Evolutionary conservation across 495 filamentous ascomycete species (phyloP).

Genomic region (Daldinia caldariorum): DNA sequence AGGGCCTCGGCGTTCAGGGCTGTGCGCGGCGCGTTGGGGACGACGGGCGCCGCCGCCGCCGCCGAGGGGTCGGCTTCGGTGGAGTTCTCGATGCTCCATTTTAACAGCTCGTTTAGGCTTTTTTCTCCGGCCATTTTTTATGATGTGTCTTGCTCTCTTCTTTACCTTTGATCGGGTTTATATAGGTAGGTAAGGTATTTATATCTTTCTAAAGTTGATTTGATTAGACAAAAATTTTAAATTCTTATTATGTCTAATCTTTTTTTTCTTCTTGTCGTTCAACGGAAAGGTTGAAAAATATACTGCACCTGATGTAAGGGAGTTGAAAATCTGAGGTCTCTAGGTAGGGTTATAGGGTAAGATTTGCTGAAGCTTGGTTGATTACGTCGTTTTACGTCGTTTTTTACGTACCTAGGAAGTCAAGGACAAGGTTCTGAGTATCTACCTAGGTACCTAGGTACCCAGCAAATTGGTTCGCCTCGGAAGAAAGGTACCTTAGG

Average conservation of each 20-base stretch:
- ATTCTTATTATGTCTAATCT: slow-evolving; percentile 1
- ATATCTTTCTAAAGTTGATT: too few species aligned
- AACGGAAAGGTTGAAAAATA: background rate
- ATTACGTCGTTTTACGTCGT: slow-evolving; percentile 38
- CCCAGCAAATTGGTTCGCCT: slow-evolving; percentile 5
- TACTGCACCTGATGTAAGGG: slow-evolving; percentile 8
- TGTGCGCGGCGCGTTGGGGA: slow-evolving; percentile 49
- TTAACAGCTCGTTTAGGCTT: slow-evolving; percentile 76
- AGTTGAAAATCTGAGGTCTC: too few species aligned
- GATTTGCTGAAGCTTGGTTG: slow-evolving; percentile 23
- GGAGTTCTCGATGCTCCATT: slow-evolving; percentile 92
- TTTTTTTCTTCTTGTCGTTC: background rate
- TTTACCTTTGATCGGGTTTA: background rate
- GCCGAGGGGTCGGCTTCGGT: slow-evolving; percentile 54
- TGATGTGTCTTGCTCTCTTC: slow-evolving; percentile 14
- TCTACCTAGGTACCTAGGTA: too few species aligned
- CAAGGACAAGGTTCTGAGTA: slow-evolving; percentile 20
- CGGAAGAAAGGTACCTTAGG: too few species aligned
- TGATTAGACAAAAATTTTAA: background rate
- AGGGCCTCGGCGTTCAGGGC: slow-evolving; percentile 72
- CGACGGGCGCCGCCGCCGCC: too few species aligned
- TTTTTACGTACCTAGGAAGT: too few species aligned
- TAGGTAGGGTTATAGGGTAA: too few species aligned
- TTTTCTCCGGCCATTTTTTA: slow-evolving; percentile 51
- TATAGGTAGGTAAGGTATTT: too few species aligned